Evolutionary conservation across 768 basidiomycete species (phyloP).

Genomic region (Agaricus subrufescens): DNA sequence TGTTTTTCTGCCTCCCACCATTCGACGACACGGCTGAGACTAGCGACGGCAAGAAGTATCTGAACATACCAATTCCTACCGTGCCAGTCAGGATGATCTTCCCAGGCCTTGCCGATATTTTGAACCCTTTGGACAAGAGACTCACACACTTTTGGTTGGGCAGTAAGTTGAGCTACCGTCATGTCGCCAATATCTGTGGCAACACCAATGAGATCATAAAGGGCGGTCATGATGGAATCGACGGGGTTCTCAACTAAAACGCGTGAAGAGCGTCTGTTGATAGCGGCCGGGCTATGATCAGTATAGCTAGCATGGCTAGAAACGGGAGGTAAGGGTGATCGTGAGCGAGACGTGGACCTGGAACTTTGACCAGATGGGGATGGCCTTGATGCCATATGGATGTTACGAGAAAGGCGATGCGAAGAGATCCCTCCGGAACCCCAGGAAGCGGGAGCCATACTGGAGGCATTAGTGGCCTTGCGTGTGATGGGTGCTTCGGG

Average conservation of each 20-base stretch:
- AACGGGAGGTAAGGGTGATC: constrained; percentile 81
- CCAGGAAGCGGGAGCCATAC: constrained; percentile 50
- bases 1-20: constrained; percentile 99
- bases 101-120: constrained; percentile 91
- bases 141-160: constrained; percentile 80
- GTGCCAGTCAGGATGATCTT: constrained; percentile 97
- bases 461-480: constrained; percentile 44
- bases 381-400: constrained; percentile 68
- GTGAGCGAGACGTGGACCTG: constrained; percentile 90
- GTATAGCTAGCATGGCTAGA: constrained; percentile 64
- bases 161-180: constrained; percentile 79
- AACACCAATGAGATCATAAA: constrained; percentile 89
- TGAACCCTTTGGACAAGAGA: constrained; percentile 88
- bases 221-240: constrained; percentile 83
- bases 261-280: constrained; percentile 74
- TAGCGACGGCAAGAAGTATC: constrained; percentile 91
- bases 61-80: constrained; percentile 98
- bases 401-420: constrained; percentile 80
- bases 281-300: constrained; percentile 44
- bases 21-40: constrained; percentile 92
- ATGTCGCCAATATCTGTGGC: constrained; percentile 94
- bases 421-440: constrained; percentile 52
- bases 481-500: constrained; percentile 65
- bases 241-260: constrained; percentile 81
- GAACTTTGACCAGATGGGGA: constrained; percentile 79